A percentile compares a stretch with the other conserved stretches of the same genome.
These are phyloP conservation scores for Orbilia blumenaviensis DNA, from an alignment of 2,329 filamentous ascomycete genomes.

Conservation along the genomic window DNA sequence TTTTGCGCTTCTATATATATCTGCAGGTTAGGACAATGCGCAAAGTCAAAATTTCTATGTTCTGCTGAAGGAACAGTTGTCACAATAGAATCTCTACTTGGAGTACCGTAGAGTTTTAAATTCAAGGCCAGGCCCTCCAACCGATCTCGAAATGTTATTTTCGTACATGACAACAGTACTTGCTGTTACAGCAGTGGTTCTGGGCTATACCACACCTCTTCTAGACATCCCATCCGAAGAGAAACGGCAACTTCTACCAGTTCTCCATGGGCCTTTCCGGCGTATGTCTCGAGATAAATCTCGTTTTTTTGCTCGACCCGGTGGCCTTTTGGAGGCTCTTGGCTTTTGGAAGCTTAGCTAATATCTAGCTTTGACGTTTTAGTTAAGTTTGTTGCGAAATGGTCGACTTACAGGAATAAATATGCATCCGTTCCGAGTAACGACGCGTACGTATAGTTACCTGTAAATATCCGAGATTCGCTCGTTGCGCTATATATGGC, in stretches of 20 bases:
- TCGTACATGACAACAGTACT: conserved; percentile 20
- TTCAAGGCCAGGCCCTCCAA: too few relatives aligned
- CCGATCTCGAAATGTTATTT: conserved; percentile 12
- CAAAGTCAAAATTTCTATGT: too few relatives aligned
- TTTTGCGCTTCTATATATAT: too few relatives aligned
- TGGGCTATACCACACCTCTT: neutral
- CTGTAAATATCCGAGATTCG: too few relatives aligned
- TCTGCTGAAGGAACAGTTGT: too few relatives aligned
- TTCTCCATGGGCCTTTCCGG: conserved; percentile 33
- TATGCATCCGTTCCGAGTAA: conserved; percentile 32
- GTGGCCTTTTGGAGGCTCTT: too few relatives aligned
- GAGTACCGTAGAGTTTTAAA: too few relatives aligned
- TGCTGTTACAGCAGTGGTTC: neutral
- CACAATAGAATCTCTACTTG: too few relatives aligned
- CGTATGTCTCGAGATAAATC: conserved; percentile 14
- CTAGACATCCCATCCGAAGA: neutral
- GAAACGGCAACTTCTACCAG: conserved; percentile 18
- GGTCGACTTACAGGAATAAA: conserved; percentile 39
- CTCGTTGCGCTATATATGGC: neutral
- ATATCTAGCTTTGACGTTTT: neutral
- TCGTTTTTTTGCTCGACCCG: neutral
- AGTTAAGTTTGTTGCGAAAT: conserved; percentile 39
- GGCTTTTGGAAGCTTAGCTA: neutral
- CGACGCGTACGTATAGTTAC: conserved; percentile 40
- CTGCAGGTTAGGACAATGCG: too few relatives aligned